Conservation (phyloP, 192 early-diverging fungal species). For the Coemansia sp. region DNA sequence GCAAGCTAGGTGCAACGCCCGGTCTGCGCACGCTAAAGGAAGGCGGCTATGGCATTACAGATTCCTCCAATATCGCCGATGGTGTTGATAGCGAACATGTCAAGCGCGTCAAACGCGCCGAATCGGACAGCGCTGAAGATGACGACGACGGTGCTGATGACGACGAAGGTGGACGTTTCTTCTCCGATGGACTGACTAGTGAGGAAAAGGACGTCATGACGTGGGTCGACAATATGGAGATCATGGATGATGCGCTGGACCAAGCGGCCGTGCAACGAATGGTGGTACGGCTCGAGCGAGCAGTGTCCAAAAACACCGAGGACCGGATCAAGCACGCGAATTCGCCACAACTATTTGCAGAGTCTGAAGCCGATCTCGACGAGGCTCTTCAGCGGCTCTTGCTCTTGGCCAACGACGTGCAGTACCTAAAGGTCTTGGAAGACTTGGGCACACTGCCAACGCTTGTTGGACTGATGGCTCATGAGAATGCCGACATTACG, state of each 20-base stretch:
- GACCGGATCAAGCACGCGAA: conserved; percentile 79
- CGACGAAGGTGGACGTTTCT: conserved; percentile 78
- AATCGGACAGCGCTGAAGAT: not conserved
- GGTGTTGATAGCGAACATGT: not conserved
- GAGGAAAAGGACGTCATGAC: conserved; percentile 78
- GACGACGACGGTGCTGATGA: conserved; percentile 60
- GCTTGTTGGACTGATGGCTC: conserved; percentile 76
- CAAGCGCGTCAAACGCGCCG: conserved; percentile 12
- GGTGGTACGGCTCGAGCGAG: conserved; percentile 82
- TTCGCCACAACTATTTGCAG: conserved; percentile 72
- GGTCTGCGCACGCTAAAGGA: conserved; percentile 42
- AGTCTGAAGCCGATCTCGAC: conserved; percentile 94
- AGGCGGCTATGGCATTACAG: conserved; percentile 39
- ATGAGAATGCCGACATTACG: conserved; percentile 94
- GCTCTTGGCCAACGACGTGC: conserved; percentile 76
- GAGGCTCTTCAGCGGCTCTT: conserved; percentile 83
- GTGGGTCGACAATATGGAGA: conserved; percentile 84
- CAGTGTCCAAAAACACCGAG: conserved; percentile 86
- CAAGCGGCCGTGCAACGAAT: conserved; percentile 68
- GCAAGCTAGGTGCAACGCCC: conserved; percentile 36
- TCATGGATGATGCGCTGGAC: conserved; percentile 66
- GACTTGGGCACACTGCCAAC: conserved; percentile 66
- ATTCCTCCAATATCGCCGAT: not conserved
- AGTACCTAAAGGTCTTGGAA: conserved; percentile 71
- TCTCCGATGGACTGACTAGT: conserved; percentile 79